These are phyloP conservation scores for Penicillium macrosclerotiorum DNA, from an alignment of 495 filamentous ascomycete genomes.

Conservation along the genomic window DNA sequence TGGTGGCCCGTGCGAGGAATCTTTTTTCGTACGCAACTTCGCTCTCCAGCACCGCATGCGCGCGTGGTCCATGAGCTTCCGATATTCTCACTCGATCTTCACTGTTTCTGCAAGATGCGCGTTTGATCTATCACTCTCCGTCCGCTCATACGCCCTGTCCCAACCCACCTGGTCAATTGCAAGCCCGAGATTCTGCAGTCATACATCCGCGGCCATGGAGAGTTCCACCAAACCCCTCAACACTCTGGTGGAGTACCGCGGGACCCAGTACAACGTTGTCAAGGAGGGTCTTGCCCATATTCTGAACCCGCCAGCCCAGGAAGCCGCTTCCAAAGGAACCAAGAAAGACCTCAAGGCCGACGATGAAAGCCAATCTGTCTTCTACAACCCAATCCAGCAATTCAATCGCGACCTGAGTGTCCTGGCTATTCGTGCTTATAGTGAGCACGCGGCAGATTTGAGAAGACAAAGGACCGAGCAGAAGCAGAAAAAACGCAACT, in stretches of 20 bases:
- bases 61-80: slow-evolving; percentile 14
- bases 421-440: slow-evolving; percentile 81
- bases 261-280: slow-evolving; percentile 58
- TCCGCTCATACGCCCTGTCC: background rate
- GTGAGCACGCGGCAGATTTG: slow-evolving; percentile 59
- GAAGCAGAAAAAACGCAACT: slow-evolving; percentile 35
- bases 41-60: slow-evolving; percentile 2
- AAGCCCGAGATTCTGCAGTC: slow-evolving; percentile 2
- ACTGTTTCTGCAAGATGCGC: slow-evolving; percentile 11
- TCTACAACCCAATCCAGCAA: slow-evolving; percentile 98
- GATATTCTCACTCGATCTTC: slow-evolving; percentile 1
- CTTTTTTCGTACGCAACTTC: slow-evolving; percentile 17
- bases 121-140: slow-evolving; percentile 1
- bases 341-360: slow-evolving; percentile 44
- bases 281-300: slow-evolving; percentile 70
- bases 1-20: slow-evolving; percentile 24
- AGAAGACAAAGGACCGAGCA: slow-evolving; percentile 36
- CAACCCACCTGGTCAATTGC: background rate
- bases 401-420: slow-evolving; percentile 97
- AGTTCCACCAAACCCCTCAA: slow-evolving; percentile 8
- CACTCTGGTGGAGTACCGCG: slow-evolving; percentile 36
- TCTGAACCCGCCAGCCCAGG: slow-evolving; percentile 53
- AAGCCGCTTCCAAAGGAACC: slow-evolving; percentile 42
- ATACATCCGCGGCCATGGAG: slow-evolving; percentile 20
- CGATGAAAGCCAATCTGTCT: slow-evolving; percentile 71